phyloP scores from a whole-genome alignment of 148 eudicot genomes.

The Simmondsia chinensis region DNA sequence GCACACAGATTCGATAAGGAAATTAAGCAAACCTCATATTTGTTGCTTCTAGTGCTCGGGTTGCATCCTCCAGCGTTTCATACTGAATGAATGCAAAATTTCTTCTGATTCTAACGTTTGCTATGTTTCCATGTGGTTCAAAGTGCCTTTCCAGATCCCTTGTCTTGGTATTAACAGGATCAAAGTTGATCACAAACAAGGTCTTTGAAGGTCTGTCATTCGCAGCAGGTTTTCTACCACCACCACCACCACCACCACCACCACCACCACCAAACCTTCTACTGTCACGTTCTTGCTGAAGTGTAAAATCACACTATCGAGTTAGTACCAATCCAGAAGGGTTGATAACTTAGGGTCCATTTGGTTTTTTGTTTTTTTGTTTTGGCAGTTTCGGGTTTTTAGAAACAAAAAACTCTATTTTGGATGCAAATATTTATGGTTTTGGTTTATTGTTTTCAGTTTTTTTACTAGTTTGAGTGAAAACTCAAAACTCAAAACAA shows the following conservation, averaged over 20 bases:
- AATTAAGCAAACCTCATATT: constrained; percentile 43
- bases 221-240: constrained; percentile 48
- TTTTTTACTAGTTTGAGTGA: too few species aligned
- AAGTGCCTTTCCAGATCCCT: constrained; percentile 81
- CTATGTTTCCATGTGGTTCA: constrained; percentile 61
- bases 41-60: constrained; percentile 68
- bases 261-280: constrained; percentile 43
- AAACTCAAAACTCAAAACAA: too few species aligned
- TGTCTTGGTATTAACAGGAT: constrained; percentile 52
- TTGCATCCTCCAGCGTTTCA: constrained; percentile 83
- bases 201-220: constrained; percentile 70
- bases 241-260: too few species aligned
- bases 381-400: too few species aligned
- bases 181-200: constrained; percentile 76
- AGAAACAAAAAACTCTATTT: too few species aligned
- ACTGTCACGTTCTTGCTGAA: constrained; percentile 78
- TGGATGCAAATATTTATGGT: too few species aligned
- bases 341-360: too few species aligned
- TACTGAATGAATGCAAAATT: constrained; percentile 79
- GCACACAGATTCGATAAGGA: neutral
- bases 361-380: too few species aligned
- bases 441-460: too few species aligned
- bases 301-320: constrained; percentile 2
- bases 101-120: constrained; percentile 62
- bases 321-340: too few species aligned